phyloP scores from a whole-genome alignment of 208 protist species.

The Tritrichomonas foetus region DNA sequence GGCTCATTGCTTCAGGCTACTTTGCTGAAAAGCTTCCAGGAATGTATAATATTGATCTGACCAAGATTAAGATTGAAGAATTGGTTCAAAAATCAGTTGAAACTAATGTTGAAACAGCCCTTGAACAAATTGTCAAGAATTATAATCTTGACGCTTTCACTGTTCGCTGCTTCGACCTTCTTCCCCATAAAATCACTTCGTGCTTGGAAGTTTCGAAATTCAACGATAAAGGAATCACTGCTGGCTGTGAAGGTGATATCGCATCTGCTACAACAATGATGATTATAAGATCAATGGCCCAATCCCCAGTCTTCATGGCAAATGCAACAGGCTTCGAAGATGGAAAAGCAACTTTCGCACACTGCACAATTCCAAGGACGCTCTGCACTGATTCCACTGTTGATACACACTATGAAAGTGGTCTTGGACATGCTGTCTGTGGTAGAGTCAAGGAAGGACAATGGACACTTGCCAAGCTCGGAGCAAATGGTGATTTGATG shows the following conservation, averaged over 20 bases:
- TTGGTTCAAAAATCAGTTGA: not conserved
- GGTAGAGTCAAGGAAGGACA: not conserved
- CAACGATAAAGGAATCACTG: not conserved
- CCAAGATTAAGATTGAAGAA: not conserved
- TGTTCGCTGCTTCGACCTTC: not conserved
- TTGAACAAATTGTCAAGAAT: not conserved
- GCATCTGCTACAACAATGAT: not conserved
- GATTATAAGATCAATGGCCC: not conserved
- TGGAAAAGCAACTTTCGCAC: not conserved
- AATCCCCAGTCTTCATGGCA: conserved; percentile 31
- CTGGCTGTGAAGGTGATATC: conserved; percentile 22
- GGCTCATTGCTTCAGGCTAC: not conserved
- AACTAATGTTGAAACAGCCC: not conserved
- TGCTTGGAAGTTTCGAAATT: conserved; percentile 3
- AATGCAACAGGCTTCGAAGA: not conserved
- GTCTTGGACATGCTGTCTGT: not conserved
- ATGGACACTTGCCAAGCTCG: not conserved
- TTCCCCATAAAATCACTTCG: not conserved
- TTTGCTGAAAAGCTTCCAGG: not conserved
- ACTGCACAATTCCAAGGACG: conserved; percentile 29
- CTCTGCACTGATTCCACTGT: not conserved
- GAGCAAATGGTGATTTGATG: not conserved
- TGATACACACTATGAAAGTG: not conserved
- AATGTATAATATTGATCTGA: not conserved
- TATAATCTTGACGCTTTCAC: conserved; percentile 17